These are phyloP conservation scores for Phalaenopsis aphrodite DNA, from an alignment of 106 monocot species.

Conservation along the genomic window DNA sequence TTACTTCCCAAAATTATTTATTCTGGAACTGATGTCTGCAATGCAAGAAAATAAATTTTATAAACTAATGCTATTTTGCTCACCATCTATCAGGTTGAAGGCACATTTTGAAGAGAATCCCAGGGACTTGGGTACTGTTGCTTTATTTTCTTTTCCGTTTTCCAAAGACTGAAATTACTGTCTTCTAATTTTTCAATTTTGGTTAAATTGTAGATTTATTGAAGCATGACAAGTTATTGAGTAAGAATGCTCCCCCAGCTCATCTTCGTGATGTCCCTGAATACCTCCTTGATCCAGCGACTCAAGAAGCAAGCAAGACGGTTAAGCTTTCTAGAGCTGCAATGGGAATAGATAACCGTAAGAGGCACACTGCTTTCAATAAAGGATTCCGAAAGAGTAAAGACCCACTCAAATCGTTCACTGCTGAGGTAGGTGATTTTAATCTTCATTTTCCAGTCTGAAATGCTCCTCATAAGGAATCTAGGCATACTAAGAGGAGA, in stretches of 20 bases:
- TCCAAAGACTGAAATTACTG: not conserved
- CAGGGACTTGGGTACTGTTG: conserved; percentile 60
- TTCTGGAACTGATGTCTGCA: not conserved
- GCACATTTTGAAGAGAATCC: conserved; percentile 88
- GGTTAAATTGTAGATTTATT: conserved; percentile 43
- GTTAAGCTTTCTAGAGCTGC: conserved; percentile 79
- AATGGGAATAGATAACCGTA: conserved; percentile 39
- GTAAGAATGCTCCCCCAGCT: conserved; percentile 56
- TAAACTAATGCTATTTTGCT: not conserved
- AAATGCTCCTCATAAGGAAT: not conserved
- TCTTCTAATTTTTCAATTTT: conserved; percentile 2
- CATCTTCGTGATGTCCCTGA: conserved; percentile 78
- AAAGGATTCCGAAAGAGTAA: conserved; percentile 42
- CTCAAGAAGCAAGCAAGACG: conserved; percentile 62
- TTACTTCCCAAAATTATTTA: not conserved
- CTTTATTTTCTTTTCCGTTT: not conserved
- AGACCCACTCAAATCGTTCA: conserved; percentile 61
- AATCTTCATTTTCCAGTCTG: not conserved
- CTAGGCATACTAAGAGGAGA: not conserved
- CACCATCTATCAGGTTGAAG: conserved; percentile 47
- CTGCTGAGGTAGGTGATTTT: conserved; percentile 35
- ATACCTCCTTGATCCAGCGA: conserved; percentile 56
- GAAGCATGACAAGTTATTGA: conserved; percentile 84
- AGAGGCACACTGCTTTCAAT: conserved; percentile 21
- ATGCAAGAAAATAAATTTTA: not conserved